These are phyloP conservation scores for Antitrichia curtipendula DNA, from an alignment of 225 moss, liverwort and hornwort species.

Conservation along the genomic window DNA sequence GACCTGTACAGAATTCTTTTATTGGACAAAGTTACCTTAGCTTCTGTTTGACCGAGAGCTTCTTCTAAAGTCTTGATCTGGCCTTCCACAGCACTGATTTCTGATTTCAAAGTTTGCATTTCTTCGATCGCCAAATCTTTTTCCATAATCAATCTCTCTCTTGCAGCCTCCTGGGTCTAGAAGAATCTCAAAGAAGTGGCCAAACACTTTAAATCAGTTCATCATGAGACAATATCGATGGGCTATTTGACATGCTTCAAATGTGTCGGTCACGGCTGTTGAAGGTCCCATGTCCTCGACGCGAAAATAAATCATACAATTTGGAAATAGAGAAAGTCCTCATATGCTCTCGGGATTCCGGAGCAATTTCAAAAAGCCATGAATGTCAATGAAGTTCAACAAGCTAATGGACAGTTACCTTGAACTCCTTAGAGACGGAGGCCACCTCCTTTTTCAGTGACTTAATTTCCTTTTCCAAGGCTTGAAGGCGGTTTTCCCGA, in stretches of 20 bases:
- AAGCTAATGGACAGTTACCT: slow-evolving; percentile 26
- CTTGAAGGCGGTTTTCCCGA: slow-evolving; percentile 49
- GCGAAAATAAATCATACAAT: neutral
- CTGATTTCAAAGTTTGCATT: slow-evolving; percentile 56
- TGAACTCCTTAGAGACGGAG: slow-evolving; percentile 61
- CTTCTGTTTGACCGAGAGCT: slow-evolving; percentile 41
- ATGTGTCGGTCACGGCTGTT: neutral
- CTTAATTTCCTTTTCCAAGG: slow-evolving; percentile 72
- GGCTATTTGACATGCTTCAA: neutral
- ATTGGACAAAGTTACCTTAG: slow-evolving; percentile 15
- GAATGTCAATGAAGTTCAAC: neutral
- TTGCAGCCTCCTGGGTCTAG: slow-evolving; percentile 76
- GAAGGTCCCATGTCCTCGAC: neutral
- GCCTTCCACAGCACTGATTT: slow-evolving; percentile 31
- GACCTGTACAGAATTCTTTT: neutral
- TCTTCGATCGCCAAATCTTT: slow-evolving; percentile 83
- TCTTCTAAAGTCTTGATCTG: slow-evolving; percentile 57
- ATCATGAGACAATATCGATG: neutral
- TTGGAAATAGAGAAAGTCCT: neutral
- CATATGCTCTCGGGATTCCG: neutral
- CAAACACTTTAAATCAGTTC: neutral
- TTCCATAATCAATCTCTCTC: slow-evolving; percentile 79
- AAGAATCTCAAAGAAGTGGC: slow-evolving; percentile 2
- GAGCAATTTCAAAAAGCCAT: neutral
- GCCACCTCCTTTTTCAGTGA: slow-evolving; percentile 66